These are phyloP conservation scores for Tolypocladium tropicale DNA, from an alignment of 2,329 filamentous ascomycete species.

Conservation along the genomic window DNA sequence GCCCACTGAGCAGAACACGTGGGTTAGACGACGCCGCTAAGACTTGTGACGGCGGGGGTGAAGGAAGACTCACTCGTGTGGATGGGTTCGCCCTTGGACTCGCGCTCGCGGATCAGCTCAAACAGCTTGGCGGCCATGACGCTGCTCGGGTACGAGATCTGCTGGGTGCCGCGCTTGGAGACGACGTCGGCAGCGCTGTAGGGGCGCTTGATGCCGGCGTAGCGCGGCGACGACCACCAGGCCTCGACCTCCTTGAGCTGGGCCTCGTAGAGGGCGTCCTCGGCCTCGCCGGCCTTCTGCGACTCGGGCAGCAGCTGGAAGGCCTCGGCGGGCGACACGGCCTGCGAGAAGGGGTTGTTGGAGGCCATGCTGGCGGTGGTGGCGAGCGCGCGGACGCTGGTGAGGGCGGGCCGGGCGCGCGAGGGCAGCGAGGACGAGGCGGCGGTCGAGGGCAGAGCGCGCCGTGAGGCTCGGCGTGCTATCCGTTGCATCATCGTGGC, in stretches of 20 bases:
- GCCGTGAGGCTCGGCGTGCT: constrained; percentile 19
- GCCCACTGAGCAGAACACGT: constrained; percentile 59
- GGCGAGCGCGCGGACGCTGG: constrained; percentile 15
- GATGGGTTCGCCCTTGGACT: constrained; percentile 72
- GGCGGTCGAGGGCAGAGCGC: constrained; percentile 7
- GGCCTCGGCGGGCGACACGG: constrained; percentile 50
- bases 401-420: constrained; percentile 8
- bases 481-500: constrained; percentile 22
- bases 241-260: constrained; percentile 77
- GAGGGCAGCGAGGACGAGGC: constrained; percentile 5
- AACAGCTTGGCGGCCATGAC: constrained; percentile 94
- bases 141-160: constrained; percentile 84
- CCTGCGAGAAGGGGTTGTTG: constrained; percentile 17
- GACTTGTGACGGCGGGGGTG: too few species aligned
- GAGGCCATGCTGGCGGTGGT: constrained; percentile 20
- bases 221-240: constrained; percentile 86
- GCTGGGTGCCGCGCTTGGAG: constrained; percentile 79
- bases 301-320: constrained; percentile 77
- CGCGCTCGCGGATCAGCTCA: constrained; percentile 70
- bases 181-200: constrained; percentile 89
- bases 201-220: constrained; percentile 79
- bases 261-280: constrained; percentile 76
- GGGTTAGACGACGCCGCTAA: too few species aligned
- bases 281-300: constrained; percentile 66
- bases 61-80: constrained; percentile 63